Evolutionary conservation across 306 rosid genomes (phyloP).

Genomic region (Glycine soja): DNA sequence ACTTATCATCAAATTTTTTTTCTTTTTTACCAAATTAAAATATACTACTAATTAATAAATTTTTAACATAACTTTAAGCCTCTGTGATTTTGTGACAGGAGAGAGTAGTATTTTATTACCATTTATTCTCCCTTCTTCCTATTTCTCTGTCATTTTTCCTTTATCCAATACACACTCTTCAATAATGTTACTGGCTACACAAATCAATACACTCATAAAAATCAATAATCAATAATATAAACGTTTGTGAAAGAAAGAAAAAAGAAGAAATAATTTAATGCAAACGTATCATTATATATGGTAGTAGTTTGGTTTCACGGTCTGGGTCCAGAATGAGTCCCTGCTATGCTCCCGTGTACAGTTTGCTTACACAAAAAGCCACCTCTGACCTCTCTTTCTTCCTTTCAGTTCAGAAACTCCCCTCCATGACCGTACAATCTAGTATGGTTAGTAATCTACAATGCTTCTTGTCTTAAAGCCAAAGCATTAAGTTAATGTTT

Average conservation of each 20-base stretch:
- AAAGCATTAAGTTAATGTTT: not conserved
- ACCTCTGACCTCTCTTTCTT: not conserved
- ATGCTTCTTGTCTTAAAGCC: conserved; percentile 38
- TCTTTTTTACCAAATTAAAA: too few species aligned
- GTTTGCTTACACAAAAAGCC: not conserved
- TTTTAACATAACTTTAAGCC: too few species aligned
- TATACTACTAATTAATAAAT: too few species aligned
- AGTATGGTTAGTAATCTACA: too few species aligned
- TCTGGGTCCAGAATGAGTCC: too few species aligned
- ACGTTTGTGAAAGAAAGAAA: too few species aligned
- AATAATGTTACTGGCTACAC: not conserved
- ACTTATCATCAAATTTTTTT: too few species aligned
- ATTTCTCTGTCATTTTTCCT: too few species aligned
- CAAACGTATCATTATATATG: not conserved
- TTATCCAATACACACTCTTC: too few species aligned
- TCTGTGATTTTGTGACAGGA: too few species aligned
- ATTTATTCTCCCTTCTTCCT: too few species aligned
- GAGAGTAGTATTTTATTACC: too few species aligned
- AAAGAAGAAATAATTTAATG: not conserved
- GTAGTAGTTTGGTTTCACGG: not conserved
- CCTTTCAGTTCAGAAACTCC: not conserved
- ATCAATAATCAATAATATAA: not conserved
- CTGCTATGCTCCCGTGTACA: not conserved
- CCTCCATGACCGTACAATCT: not conserved
- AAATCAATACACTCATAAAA: not conserved